Evolutionary conservation across 768 basidiomycete genomes (phyloP), one percentile per base, ranked within the genome.

Genomic region (Psilocybe azurescens): DNA sequence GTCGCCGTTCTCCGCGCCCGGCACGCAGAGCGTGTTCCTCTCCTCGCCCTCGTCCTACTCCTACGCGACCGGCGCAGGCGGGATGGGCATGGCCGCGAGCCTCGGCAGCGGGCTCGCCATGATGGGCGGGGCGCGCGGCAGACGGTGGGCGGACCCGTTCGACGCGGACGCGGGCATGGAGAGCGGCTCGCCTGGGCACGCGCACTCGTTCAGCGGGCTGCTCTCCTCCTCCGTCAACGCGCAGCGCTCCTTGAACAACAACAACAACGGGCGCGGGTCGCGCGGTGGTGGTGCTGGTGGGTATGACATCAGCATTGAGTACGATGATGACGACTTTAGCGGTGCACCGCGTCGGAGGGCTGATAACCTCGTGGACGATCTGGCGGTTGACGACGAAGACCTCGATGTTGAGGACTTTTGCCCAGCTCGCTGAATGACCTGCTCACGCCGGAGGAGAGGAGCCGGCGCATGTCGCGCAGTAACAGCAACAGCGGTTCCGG

Each of bases 381-480:
- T 76, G 38, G 85, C 84, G 0, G 83, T 82, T 6, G 88, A 88
- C 18, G 91, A 90, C 53, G 93, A 88, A 49, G 93, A 95, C 66
- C 71, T 93, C 52, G 94, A 24, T 0, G 24, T 24, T 0, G 24
- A 95, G 70, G 95, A 95, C 59, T 92, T 98, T 73, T 99, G 32
- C 97, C 97, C 0, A 89, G 91, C 58, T 93, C 90, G 3, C 78
- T 99, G 51, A 93, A 88, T 29, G 96, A 98, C 62, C 81, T 99
- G 6, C 79, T 99, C 51, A 97, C 95, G 0, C 93, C 93, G 0
- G 90, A 89, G 67, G 97, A 98, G 76, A 83, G 89, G 65, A 90
- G 86, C 33, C 81, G 96, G 33, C 80, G 95, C 48, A 89, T 94
- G 84, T 91, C 90, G 32, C 83, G 93, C 53, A 88, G 87, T n/a